phyloP scores from a whole-genome alignment of 2,329 filamentous ascomycete species.

The Ophiosphaerella narmari region DNA sequence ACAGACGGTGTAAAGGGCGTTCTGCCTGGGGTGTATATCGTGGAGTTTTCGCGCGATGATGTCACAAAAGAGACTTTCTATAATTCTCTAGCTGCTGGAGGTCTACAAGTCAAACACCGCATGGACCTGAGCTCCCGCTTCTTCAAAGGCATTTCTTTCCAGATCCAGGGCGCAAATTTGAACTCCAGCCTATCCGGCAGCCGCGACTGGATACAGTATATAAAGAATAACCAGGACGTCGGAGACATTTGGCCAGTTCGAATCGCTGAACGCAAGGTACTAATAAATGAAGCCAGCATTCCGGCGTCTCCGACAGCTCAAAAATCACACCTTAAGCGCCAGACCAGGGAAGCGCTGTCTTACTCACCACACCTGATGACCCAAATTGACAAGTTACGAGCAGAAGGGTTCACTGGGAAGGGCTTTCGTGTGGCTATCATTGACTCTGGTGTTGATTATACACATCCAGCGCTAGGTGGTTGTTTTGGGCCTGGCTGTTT shows the following conservation, averaged over 20 bases:
- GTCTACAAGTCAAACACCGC: constrained; percentile 15
- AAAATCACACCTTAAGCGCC: constrained; percentile 10
- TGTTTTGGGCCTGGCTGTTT: constrained; percentile 66
- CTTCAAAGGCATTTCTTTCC: constrained; percentile 23
- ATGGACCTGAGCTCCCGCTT: constrained; percentile 22
- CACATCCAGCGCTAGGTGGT: constrained; percentile 66
- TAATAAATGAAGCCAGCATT: not conserved
- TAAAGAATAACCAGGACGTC: constrained; percentile 4
- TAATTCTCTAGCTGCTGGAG: constrained; percentile 9
- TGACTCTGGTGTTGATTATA: constrained; percentile 59
- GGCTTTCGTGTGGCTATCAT: constrained; percentile 53
- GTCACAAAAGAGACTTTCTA: constrained; percentile 17
- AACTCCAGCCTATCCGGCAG: constrained; percentile 3
- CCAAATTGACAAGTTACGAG: constrained; percentile 46
- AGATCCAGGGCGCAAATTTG: constrained; percentile 7
- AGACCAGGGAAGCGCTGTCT: constrained; percentile 2
- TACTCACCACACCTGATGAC: constrained; percentile 43
- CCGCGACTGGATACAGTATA: not conserved
- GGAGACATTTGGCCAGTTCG: constrained; percentile 15
- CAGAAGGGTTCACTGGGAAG: constrained; percentile 52
- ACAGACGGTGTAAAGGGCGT: not conserved
- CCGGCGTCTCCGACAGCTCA: not conserved
- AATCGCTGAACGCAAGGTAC: constrained; percentile 7
- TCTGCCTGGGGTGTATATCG: constrained; percentile 17
- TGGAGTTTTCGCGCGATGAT: constrained; percentile 20